A percentile compares a stretch with the other conserved stretches of the same genome.
These are phyloP conservation scores for Alternaria solani DNA, from an alignment of 2,329 filamentous ascomycete genomes.

Conservation along the genomic window DNA sequence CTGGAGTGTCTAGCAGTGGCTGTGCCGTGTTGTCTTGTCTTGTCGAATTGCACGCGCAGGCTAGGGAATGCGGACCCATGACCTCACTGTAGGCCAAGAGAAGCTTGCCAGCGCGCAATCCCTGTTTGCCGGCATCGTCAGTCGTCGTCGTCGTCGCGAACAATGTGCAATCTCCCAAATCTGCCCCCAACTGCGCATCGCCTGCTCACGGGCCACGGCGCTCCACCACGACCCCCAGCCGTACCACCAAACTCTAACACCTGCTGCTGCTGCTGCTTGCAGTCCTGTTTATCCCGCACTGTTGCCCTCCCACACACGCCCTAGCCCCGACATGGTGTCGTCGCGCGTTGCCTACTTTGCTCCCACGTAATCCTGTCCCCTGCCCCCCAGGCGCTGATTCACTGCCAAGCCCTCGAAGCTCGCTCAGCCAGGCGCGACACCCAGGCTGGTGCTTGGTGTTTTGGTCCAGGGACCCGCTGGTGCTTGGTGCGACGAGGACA, in stretches of 20 bases:
- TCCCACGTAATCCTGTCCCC: conserved; percentile 32
- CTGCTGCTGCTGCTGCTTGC: background rate
- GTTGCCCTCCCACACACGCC: conserved; percentile 1
- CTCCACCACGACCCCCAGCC: conserved; percentile 12
- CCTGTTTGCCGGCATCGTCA: conserved; percentile 25
- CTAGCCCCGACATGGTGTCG: conserved; percentile 33
- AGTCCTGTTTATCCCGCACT: conserved; percentile 9
- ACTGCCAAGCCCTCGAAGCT: conserved; percentile 27
- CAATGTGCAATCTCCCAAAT: conserved; percentile 21
- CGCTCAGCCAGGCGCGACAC: conserved; percentile 24
- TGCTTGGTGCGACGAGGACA: conserved; percentile 27
- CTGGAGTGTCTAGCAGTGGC: background rate
- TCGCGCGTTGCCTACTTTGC: conserved; percentile 35
- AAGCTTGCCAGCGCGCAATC: conserved; percentile 16
- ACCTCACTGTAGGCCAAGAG: conserved; percentile 12
- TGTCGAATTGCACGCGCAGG: background rate
- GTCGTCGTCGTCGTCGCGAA: background rate
- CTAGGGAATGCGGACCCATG: conserved; percentile 3
- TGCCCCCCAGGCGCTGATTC: conserved; percentile 23
- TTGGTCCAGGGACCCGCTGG: conserved; percentile 8
- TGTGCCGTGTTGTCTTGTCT: background rate
- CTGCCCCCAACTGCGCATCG: background rate
- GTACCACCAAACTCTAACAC: background rate
- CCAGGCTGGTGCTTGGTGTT: conserved; percentile 16
- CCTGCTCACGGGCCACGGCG: conserved; percentile 6